A percentile compares a stretch with the other conserved stretches of the same genome.
phyloP scores from a whole-genome alignment of 2,329 filamentous ascomycete genomes.

The Peltaster fructicola region DNA sequence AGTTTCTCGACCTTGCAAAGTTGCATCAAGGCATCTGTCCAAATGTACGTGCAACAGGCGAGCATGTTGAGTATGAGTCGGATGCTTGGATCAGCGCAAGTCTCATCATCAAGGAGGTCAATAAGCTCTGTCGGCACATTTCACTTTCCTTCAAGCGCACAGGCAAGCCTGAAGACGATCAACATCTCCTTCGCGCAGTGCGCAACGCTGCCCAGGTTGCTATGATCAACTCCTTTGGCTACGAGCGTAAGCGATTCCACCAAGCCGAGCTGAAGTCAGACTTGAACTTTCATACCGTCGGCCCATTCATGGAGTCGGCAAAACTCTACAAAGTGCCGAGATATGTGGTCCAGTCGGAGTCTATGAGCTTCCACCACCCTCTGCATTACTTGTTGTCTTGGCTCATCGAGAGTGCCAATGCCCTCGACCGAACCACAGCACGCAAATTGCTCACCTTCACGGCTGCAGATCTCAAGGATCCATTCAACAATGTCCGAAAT shows the following conservation, averaged over 20 bases:
- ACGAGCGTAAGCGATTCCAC: constrained; percentile 72
- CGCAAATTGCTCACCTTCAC: constrained; percentile 54
- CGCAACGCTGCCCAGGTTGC: constrained; percentile 61
- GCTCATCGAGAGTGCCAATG: constrained; percentile 77
- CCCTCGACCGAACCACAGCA: constrained; percentile 50
- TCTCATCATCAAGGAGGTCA: constrained; percentile 85
- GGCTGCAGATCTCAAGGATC: constrained; percentile 44
- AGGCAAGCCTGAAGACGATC: constrained; percentile 28
- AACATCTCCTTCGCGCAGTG: constrained; percentile 52
- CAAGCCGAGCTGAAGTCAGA: constrained; percentile 79
- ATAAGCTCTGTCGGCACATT: constrained; percentile 74
- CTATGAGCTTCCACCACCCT: constrained; percentile 94
- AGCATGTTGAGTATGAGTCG: constrained; percentile 95
- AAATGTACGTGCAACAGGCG: constrained; percentile 76
- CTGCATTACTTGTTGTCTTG: constrained; percentile 93
- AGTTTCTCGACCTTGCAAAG: constrained; percentile 90
- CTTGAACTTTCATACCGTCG: constrained; percentile 61
- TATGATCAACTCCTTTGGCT: constrained; percentile 76
- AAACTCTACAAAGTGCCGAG: constrained; percentile 49
- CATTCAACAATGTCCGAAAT: constrained; percentile 12
- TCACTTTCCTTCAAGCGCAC: constrained; percentile 67
- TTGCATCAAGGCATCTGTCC: constrained; percentile 94
- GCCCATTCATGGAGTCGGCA: constrained; percentile 52
- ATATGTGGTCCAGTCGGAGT: constrained; percentile 73
- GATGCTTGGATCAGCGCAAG: constrained; percentile 97